These are phyloP conservation scores for Colletotrichum camelliae DNA, from an alignment of 2,329 filamentous ascomycete species.

Conservation along the genomic window DNA sequence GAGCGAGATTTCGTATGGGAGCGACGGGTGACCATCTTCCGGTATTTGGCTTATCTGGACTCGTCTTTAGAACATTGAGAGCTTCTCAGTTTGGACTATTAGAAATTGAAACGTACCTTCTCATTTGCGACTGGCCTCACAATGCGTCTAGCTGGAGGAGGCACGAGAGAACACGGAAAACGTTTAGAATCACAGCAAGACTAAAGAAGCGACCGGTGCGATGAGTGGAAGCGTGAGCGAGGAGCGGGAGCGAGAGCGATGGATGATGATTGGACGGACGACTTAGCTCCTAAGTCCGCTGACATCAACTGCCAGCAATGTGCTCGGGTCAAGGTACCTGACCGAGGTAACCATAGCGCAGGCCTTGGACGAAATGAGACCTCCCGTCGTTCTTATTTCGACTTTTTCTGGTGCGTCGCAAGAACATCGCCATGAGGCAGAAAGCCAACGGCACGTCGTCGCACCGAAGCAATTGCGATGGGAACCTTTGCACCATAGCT, in stretches of 20 bases:
- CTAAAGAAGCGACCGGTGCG: not conserved
- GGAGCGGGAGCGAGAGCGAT: not conserved
- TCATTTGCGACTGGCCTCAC: not conserved
- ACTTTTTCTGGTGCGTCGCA: not conserved
- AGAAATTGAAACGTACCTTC: not conserved
- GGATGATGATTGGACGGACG: not conserved
- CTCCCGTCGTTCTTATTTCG: not conserved
- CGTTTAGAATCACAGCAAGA: not conserved
- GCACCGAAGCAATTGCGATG: not conserved
- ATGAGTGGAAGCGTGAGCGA: not conserved
- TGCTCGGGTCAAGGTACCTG: not conserved
- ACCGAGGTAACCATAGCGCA: not conserved
- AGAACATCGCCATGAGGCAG: not conserved
- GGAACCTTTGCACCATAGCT: not conserved
- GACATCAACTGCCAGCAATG: not conserved
- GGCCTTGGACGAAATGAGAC: not conserved
- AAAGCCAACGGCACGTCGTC: not conserved
- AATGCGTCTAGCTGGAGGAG: not conserved
- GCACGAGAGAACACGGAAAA: not conserved
- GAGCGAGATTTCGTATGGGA: not conserved
- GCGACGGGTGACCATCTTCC: not conserved
- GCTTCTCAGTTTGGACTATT: not conserved
- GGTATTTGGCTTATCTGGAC: not conserved
- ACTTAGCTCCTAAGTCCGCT: not conserved
- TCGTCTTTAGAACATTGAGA: not conserved